These are phyloP conservation scores for Nephelium lappaceum DNA, from an alignment of 345 rosid genomes.

Conservation along the genomic window DNA sequence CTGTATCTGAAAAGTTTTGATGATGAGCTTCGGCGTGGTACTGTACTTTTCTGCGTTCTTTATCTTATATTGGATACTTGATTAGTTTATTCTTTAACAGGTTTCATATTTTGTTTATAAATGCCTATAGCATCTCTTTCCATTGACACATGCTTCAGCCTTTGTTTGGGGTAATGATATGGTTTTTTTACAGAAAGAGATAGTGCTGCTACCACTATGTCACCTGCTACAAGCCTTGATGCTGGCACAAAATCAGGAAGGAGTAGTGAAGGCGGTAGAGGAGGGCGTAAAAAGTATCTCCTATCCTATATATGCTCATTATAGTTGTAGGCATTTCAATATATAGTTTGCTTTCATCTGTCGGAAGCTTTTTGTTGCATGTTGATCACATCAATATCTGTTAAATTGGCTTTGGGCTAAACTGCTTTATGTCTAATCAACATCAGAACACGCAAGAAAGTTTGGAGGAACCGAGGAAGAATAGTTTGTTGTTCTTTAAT, in stretches of 20 bases:
- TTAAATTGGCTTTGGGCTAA: not conserved
- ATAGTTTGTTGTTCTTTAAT: not conserved
- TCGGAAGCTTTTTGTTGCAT: not conserved
- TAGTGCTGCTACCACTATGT: slow-evolving; percentile 46
- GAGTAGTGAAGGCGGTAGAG: slow-evolving; percentile 77
- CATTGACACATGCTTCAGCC: not conserved
- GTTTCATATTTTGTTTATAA: not conserved
- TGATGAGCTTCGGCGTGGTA: slow-evolving; percentile 85
- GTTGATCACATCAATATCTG: not conserved
- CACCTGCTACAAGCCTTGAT: slow-evolving; percentile 48
- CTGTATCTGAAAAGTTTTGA: slow-evolving; percentile 77
- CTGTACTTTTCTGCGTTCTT: slow-evolving; percentile 7
- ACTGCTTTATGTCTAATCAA: not conserved
- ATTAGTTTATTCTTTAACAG: not conserved
- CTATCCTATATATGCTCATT: slow-evolving; percentile 14
- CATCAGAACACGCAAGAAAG: not conserved
- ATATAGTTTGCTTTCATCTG: not conserved
- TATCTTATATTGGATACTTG: not conserved
- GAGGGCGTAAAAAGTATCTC: slow-evolving; percentile 94
- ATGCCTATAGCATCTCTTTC: not conserved
- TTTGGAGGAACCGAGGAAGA: slow-evolving; percentile 7
- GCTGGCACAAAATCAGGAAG: slow-evolving; percentile 62
- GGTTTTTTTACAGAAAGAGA: slow-evolving; percentile 60
- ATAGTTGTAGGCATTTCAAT: slow-evolving; percentile 4
- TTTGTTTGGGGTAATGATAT: not conserved